Percentiles rank a stretch among this genome's conserved stretches.
These are phyloP conservation scores for Xylaria nigripes DNA, from an alignment of 495 filamentous ascomycete species.

Conservation along the genomic window DNA sequence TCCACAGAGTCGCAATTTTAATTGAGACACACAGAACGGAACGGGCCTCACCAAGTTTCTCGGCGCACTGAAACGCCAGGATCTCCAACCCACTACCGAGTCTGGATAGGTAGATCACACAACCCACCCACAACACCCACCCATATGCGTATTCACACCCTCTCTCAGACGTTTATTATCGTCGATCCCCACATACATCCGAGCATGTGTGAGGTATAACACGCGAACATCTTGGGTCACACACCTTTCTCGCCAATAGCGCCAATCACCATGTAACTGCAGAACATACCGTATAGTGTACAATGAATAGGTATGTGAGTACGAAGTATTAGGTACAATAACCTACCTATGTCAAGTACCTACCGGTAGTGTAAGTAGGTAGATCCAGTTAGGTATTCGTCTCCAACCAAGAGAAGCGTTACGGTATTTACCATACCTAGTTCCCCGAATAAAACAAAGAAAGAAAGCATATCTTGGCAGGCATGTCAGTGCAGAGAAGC, in stretches of 20 bases:
- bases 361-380: too few relatives aligned
- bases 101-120: neutral
- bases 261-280: slow-evolving; percentile 7
- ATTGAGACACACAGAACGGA: slow-evolving; percentile 12
- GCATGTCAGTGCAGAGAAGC: neutral
- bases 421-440: too few relatives aligned
- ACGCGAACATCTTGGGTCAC: neutral
- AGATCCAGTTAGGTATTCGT: too few relatives aligned
- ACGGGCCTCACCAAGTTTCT: slow-evolving; percentile 10
- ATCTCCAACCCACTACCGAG: neutral
- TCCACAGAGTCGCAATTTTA: neutral
- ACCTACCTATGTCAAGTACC: neutral
- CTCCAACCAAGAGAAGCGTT: too few relatives aligned
- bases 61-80: slow-evolving; percentile 6
- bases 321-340: too few relatives aligned
- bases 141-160: neutral
- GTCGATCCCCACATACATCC: slow-evolving; percentile 8
- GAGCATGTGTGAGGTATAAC: slow-evolving; percentile 4
- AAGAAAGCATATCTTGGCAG: neutral
- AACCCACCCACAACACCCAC: neutral
- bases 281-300: neutral
- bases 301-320: too few relatives aligned
- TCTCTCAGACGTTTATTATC: neutral
- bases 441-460: too few relatives aligned
- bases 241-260: slow-evolving; percentile 7